Evolutionary conservation across 2,329 filamentous ascomycete species (phyloP).

Genomic region (Pestalotiopsis sp.): DNA sequence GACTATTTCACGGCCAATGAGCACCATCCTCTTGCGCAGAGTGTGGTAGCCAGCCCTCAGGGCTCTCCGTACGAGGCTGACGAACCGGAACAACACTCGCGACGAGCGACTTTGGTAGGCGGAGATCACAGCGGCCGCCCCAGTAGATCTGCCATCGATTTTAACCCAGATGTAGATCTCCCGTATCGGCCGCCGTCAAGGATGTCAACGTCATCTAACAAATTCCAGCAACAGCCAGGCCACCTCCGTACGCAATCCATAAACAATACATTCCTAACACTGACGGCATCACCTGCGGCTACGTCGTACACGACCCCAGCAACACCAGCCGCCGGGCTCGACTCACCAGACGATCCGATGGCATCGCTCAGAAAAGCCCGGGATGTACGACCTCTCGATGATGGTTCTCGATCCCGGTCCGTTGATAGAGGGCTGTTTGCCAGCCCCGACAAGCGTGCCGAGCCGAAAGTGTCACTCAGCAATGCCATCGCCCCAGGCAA

Average conservation of each 20-base stretch:
- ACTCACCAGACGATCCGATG: conserved; percentile 39
- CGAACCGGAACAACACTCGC: conserved; percentile 32
- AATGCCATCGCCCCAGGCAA: conserved; percentile 63
- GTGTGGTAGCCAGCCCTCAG: conserved; percentile 70
- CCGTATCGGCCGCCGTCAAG: conserved; percentile 31
- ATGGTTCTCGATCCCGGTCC: conserved; percentile 59
- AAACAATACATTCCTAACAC: conserved; percentile 45
- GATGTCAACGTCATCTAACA: conserved; percentile 29
- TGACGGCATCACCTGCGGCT: conserved; percentile 33
- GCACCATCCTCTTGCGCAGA: conserved; percentile 72
- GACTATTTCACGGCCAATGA: conserved; percentile 61
- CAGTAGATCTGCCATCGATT: conserved; percentile 35
- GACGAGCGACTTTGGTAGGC: conserved; percentile 40
- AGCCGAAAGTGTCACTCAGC: conserved; percentile 65
- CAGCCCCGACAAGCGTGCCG: conserved; percentile 64
- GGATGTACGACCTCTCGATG: conserved; percentile 42
- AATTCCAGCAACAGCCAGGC: conserved; percentile 31
- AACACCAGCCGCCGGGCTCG: conserved; percentile 38
- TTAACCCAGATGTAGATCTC: conserved; percentile 37
- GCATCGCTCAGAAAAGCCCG: conserved; percentile 45
- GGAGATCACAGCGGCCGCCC: conserved; percentile 33
- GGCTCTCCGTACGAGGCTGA: conserved; percentile 36
- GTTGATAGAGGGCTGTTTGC: conserved; percentile 64
- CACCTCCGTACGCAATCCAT: conserved; percentile 48
- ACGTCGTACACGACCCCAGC: conserved; percentile 34